phyloP scores from a whole-genome alignment of 306 rosid genomes.

The Rubus idaeus region DNA sequence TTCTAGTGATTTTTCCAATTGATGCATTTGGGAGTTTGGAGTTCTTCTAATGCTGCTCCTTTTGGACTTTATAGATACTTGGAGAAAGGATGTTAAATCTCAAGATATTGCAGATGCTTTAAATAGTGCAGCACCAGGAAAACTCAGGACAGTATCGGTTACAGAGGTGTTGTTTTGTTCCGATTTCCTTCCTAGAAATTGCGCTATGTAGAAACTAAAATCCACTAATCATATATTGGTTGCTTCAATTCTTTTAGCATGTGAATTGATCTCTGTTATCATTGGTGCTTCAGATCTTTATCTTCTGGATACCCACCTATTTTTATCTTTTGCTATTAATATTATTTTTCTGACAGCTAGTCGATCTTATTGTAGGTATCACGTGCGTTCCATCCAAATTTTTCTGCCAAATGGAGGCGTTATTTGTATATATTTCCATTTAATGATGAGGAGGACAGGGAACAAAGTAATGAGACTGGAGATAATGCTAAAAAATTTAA shows the following conservation, averaged over 20 bases:
- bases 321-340: background rate
- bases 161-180: conserved; percentile 52
- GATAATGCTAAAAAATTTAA: conserved; percentile 30
- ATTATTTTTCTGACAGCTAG: conserved; percentile 16
- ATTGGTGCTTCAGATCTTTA: background rate
- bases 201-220: conserved; percentile 16
- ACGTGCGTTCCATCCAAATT: conserved; percentile 85
- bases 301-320: background rate
- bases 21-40: background rate
- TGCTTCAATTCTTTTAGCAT: conserved; percentile 12
- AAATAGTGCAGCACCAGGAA: conserved; percentile 69
- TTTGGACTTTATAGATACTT: conserved; percentile 57
- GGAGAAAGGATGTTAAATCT: conserved; percentile 76
- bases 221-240: conserved; percentile 19
- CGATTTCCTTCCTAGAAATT: conserved; percentile 21
- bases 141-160: conserved; percentile 64
- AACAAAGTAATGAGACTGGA: conserved; percentile 34
- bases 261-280: background rate
- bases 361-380: conserved; percentile 63
- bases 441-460: conserved; percentile 42
- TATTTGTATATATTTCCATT: conserved; percentile 87
- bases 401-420: conserved; percentile 94
- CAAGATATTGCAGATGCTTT: conserved; percentile 72
- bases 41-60: conserved; percentile 20
- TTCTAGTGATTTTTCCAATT: conserved; percentile 9